These are phyloP conservation scores for Suillus tomentosus DNA, from an alignment of 768 basidiomycete species.

Conservation along the genomic window DNA sequence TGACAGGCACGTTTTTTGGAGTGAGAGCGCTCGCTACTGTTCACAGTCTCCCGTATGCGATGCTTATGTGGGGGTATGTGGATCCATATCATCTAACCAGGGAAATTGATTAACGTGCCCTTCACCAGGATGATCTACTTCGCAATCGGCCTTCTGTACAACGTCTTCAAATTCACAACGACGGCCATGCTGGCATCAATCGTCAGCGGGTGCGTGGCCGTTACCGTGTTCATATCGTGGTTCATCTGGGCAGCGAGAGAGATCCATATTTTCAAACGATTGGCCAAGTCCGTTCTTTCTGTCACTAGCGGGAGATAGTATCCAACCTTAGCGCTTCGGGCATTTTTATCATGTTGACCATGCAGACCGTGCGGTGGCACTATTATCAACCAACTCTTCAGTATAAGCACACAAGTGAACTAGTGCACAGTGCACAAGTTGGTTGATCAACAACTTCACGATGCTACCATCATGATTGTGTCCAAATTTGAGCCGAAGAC, in stretches of 20 bases:
- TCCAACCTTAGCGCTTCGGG: not conserved
- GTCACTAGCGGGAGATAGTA: not conserved
- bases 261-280: not conserved
- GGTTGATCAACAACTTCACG: too few relatives aligned
- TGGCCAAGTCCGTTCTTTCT: not conserved
- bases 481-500: too few relatives aligned
- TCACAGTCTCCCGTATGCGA: conserved; percentile 35
- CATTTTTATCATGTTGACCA: not conserved
- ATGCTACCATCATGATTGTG: too few relatives aligned
- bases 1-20: conserved; percentile 20
- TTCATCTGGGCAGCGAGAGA: conserved; percentile 5
- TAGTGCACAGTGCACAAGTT: not conserved
- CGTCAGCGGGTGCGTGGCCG: conserved; percentile 21
- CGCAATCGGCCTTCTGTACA: conserved; percentile 24
- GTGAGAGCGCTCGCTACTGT: conserved; percentile 33
- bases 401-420: not conserved
- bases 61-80: conserved; percentile 35
- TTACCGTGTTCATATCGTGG: conserved; percentile 25
- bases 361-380: not conserved
- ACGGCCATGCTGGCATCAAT: conserved; percentile 16
- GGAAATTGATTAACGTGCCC: not conserved
- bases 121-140: conserved; percentile 31
- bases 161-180: conserved; percentile 25
- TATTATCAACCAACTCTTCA: not conserved
- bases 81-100: not conserved